Conservation (phyloP, 805 yeast species). For the Cyberlindnera sargentensis region DNA sequence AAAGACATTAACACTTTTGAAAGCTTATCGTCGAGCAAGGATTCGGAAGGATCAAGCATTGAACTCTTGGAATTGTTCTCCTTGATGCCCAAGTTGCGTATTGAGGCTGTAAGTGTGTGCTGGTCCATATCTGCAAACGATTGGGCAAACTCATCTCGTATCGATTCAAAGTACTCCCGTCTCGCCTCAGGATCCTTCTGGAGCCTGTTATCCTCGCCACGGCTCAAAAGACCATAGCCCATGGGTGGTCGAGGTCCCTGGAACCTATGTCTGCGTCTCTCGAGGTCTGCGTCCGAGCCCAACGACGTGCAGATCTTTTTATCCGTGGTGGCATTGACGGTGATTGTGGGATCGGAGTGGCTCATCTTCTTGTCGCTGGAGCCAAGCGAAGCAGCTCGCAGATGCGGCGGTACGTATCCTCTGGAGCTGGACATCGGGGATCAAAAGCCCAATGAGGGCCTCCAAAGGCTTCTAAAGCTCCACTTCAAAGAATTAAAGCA, state of each 20-base stretch:
- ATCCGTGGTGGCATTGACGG: no score
- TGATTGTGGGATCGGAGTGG: no score
- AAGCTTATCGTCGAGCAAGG: conserved; percentile 4
- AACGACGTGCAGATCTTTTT: no score
- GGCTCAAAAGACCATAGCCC: conserved; percentile 46
- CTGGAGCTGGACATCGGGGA: not conserved
- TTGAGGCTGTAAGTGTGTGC: not conserved
- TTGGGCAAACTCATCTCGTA: conserved; percentile 23
- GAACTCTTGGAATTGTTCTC: not conserved
- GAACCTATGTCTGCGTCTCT: conserved; percentile 30
- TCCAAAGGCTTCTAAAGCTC: not conserved
- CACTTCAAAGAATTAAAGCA: no score
- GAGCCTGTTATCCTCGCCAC: conserved; percentile 49
- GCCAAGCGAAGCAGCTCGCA: not conserved
- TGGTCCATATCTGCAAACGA: not conserved
- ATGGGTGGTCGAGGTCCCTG: conserved; percentile 21
- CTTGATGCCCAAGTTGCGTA: conserved; percentile 1
- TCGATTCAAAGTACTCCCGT: conserved; percentile 30
- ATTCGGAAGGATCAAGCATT: not conserved
- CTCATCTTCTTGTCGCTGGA: no score
- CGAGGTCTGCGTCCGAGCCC: conserved; percentile 9
- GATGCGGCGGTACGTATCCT: not conserved
- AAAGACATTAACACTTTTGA: conserved; percentile 29
- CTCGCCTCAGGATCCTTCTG: conserved; percentile 39
- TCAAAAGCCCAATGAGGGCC: not conserved